A percentile compares a stretch with the other conserved stretches of the same genome.
Conservation (phyloP, 768 basidiomycete genomes). For the Tylopilus cervinicoccineus region DNA sequence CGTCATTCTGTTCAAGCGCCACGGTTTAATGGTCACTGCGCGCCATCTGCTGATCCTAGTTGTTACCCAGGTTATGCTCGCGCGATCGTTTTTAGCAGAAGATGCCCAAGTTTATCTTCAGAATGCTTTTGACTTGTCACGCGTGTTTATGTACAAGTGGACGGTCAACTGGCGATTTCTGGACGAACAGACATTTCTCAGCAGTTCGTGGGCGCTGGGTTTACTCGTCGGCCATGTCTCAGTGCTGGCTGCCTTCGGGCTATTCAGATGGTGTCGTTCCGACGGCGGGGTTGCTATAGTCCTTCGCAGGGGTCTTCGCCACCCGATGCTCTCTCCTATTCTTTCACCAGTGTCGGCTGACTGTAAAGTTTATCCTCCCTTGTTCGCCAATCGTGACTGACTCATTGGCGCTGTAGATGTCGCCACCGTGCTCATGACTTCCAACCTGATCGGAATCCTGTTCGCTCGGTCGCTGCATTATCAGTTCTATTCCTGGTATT, state of each 20-base stretch:
- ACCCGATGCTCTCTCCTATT: conserved; percentile 49
- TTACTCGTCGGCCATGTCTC: conserved; percentile 66
- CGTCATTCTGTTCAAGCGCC: conserved; percentile 74
- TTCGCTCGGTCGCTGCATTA: conserved; percentile 96
- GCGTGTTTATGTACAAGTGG: conserved; percentile 93
- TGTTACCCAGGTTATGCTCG: conserved; percentile 54
- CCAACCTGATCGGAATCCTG: conserved; percentile 86
- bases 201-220: conserved; percentile 50
- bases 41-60: conserved; percentile 42
- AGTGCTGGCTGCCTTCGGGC: conserved; percentile 60
- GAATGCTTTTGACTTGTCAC: conserved; percentile 81
- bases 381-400: conserved; percentile 1
- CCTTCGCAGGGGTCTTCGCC: conserved; percentile 48
- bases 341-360: conserved; percentile 49
- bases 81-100: conserved; percentile 63
- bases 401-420: conserved; percentile 50
- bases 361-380: conserved; percentile 47
- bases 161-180: conserved; percentile 97
- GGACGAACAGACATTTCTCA: conserved; percentile 71
- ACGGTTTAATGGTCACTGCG: conserved; percentile 51
- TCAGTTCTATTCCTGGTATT: conserved; percentile 99
- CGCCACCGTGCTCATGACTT: conserved; percentile 80
- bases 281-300: conserved; percentile 66
- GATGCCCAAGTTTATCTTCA: conserved; percentile 62
- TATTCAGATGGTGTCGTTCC: conserved; percentile 68